Evolutionary conservation across 495 filamentous ascomycete genomes (phyloP).

Genomic region (Hypoxylon trugodes): DNA sequence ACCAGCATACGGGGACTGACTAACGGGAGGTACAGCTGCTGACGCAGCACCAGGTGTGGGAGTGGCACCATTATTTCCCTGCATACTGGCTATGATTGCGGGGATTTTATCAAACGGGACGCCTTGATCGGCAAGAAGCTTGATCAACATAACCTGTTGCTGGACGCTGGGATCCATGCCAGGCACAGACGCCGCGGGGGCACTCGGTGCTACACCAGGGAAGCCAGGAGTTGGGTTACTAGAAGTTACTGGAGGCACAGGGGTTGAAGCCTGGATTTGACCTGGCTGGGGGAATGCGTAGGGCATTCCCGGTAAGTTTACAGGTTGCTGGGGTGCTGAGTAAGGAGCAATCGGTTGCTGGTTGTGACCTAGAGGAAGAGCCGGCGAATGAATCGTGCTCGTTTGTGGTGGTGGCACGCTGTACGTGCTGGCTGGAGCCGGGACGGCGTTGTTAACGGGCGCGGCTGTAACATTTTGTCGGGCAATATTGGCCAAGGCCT

Average conservation of each 20-base stretch:
- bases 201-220: conserved; percentile 44
- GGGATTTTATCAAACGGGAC: conserved; percentile 57
- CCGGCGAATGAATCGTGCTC: conserved; percentile 42
- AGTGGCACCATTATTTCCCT: conserved; percentile 42
- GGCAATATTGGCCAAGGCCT: conserved; percentile 84
- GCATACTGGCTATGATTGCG: conserved; percentile 53
- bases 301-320: conserved; percentile 67
- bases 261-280: conserved; percentile 44
- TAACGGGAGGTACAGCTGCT: conserved; percentile 30
- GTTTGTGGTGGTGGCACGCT: conserved; percentile 64
- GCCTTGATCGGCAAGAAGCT: conserved; percentile 54
- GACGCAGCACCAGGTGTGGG: conserved; percentile 32
- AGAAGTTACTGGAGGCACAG: conserved; percentile 55
- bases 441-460: conserved; percentile 60
- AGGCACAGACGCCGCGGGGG: conserved; percentile 54
- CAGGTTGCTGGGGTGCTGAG: conserved; percentile 56
- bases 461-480: conserved; percentile 75
- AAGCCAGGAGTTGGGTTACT: conserved; percentile 53
- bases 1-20: conserved; percentile 40
- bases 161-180: conserved; percentile 57
- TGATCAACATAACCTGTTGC: conserved; percentile 67
- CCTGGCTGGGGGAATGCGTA: conserved; percentile 60
- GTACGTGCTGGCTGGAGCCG: conserved; percentile 60
- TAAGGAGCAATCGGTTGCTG: conserved; percentile 39
- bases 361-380: conserved; percentile 29